Base-by-base conservation (phyloP, 139 green algal genomes). In the Chlorella ohadii region DNA sequence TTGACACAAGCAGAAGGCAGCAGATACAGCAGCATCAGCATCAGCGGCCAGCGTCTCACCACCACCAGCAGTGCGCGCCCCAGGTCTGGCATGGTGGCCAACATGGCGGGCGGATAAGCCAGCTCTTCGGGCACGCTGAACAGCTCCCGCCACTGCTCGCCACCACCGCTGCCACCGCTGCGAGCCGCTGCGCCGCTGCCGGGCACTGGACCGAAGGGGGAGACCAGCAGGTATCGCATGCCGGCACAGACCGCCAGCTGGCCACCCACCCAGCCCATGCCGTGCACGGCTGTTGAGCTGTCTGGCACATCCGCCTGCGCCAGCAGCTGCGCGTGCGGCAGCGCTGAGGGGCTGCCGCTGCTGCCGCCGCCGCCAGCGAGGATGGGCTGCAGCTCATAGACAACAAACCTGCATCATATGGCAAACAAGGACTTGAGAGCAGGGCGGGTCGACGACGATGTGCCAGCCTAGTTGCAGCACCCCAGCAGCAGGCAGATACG, bases 141-240 rank as follows among this genome's bases (percentile, higher is more conserved):
- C 51, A 91, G 82, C 73, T 87, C 66, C 3, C 68, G 33, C 80
- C 80, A 85, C 68, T 79, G 80, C 36, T 15, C 33, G n/a, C n/a
- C n/a, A n/a, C n/a, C n/a, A 33, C 65, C 41, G 22, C 28, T 33
- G 27, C 61, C 27, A 39, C 36, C 13, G 77, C 77, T 27, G 38
- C 11, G 51, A 4, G 51, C 51, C 22, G 16, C 20, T 27, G 22
- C 4, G 59, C 28, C 28, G 9, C 51, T 33, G 19, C 28, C 13
- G 22, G 61, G 25, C 38, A 68, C n/a, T 38, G 51, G 64, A 36
- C 78, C 17, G 56, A 79, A 15, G 12, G 76, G 85, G 3, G 87
- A 38, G 44, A 88, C 72, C 72, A 91, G 85, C 82, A 91, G 72
- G 63, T 90, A 90, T 11, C 86, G 84, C 85, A 87, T 61, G 44